phyloP scores from a whole-genome alignment of 2,329 filamentous ascomycete genomes.

The Metarhizium rileyi region DNA sequence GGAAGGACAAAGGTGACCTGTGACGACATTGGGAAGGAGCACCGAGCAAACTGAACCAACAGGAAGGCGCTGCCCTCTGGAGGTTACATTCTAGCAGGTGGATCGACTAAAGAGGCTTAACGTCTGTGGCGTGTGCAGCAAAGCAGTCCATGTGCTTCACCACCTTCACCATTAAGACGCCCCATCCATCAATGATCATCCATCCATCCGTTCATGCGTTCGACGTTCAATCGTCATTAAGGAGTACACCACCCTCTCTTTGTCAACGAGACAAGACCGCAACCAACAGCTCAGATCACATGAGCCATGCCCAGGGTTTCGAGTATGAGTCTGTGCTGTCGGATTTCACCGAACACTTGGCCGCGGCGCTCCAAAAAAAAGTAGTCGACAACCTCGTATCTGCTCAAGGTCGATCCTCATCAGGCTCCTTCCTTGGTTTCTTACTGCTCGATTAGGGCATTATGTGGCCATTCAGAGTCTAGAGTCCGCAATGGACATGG shows the following conservation, averaged over 20 bases:
- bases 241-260: no score
- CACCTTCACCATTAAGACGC: no score
- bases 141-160: no score
- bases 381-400: constrained; percentile 1
- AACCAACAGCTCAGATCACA: background rate
- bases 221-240: no score
- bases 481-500: no score
- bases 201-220: background rate
- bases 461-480: background rate
- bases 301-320: background rate
- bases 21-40: background rate
- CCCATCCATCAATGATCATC: no score
- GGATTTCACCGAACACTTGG: background rate
- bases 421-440: background rate
- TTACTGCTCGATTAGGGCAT: background rate
- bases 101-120: background rate
- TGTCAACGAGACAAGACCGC: background rate
- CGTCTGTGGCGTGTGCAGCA: background rate
- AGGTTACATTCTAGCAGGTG: background rate
- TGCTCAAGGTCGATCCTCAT: background rate
- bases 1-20: constrained; percentile 1
- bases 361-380: background rate
- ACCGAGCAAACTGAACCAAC: background rate
- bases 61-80: background rate
- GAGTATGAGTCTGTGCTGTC: background rate